Conservation (phyloP, 2,329 filamentous ascomycete genomes). For the Botrytis medusae region DNA sequence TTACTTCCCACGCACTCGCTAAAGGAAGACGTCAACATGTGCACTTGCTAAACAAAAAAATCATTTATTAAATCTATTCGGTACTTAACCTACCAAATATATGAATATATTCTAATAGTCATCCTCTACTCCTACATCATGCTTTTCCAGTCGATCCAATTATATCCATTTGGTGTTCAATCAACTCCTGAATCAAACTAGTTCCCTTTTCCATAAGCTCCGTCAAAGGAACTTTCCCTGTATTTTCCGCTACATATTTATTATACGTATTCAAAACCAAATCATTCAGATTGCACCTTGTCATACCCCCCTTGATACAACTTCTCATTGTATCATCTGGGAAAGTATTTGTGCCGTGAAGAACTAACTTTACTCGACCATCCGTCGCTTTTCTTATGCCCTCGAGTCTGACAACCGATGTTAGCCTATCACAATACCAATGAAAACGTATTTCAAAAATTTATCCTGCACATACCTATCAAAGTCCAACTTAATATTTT, state of each 20-base stretch:
- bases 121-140: constrained; percentile 14
- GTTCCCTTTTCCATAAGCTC: constrained; percentile 36
- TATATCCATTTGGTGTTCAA: constrained; percentile 35
- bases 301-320: constrained; percentile 48
- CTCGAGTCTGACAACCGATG: constrained; percentile 11
- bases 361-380: constrained; percentile 48
- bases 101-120: neutral
- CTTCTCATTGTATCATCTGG: constrained; percentile 50
- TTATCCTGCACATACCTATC: constrained; percentile 37
- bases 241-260: constrained; percentile 31
- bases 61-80: neutral
- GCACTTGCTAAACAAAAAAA: neutral
- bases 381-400: constrained; percentile 34
- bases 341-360: constrained; percentile 59
- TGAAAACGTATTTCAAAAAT: neutral
- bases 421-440: neutral
- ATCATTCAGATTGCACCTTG: constrained; percentile 40
- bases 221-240: constrained; percentile 32
- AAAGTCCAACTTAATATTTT: constrained; percentile 39
- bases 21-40: neutral
- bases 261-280: constrained; percentile 33
- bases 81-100: neutral
- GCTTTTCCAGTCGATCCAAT: constrained; percentile 35
- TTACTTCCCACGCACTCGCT: neutral
- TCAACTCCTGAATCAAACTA: constrained; percentile 32